Percentiles rank a stretch among this genome's conserved stretches.
phyloP scores from a whole-genome alignment of 345 rosid genomes.

The Sisymbrium altissimum region DNA sequence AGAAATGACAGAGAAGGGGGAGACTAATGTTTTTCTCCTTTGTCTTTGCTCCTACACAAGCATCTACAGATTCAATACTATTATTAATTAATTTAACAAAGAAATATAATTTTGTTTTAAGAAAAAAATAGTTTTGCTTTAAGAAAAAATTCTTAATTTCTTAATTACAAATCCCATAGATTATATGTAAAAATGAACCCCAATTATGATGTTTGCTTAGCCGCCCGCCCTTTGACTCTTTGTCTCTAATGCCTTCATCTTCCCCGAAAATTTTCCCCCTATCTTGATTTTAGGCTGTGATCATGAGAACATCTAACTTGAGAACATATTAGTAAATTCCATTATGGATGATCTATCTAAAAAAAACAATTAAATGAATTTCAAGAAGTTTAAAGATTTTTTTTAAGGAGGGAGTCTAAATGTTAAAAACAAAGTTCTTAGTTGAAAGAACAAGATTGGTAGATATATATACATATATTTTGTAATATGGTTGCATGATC shows the following conservation, averaged over 20 bases:
- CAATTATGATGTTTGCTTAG: constrained; percentile 4
- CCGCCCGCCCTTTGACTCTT: constrained; percentile 31
- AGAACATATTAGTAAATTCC: background rate
- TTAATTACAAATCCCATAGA: background rate
- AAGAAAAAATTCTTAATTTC: no score
- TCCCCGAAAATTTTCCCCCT: background rate
- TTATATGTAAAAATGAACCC: background rate
- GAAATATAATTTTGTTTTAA: background rate
- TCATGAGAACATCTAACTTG: background rate
- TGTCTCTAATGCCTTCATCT: constrained; percentile 14
- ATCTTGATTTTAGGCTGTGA: background rate
- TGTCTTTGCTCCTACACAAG: constrained; percentile 28
- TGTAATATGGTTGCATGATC: background rate
- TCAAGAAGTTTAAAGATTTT: background rate
- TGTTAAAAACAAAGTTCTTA: no score
- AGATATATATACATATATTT: background rate
- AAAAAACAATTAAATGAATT: background rate
- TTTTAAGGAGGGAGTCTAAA: no score
- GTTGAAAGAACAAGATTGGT: no score
- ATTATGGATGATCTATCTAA: background rate
- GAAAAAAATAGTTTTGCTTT: no score
- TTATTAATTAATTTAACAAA: constrained; percentile 15
- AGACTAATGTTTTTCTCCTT: constrained; percentile 47
- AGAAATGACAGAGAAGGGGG: constrained; percentile 42
- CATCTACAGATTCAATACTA: constrained; percentile 5